Evolutionary conservation across 1,284 basidiomycete species (phyloP).

Genomic region (Gomphus bonarii): DNA sequence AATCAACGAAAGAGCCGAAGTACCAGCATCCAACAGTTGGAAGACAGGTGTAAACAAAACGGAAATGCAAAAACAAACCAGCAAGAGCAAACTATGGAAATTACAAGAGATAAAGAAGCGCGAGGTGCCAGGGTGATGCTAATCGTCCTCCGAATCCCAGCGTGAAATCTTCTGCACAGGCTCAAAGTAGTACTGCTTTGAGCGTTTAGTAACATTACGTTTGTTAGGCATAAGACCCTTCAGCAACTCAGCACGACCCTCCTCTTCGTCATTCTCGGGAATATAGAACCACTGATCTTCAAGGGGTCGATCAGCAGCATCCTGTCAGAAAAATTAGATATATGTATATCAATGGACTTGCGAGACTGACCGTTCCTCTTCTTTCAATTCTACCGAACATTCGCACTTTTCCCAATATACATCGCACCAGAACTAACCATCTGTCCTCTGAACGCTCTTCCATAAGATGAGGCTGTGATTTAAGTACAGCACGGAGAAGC

Average conservation of each 20-base stretch:
- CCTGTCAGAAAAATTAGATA: conserved; percentile 23
- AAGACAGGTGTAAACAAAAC: neutral
- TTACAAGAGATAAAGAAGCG: neutral
- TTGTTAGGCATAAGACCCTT: conserved; percentile 66
- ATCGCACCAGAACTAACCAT: conserved; percentile 38
- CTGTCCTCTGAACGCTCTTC: conserved; percentile 31
- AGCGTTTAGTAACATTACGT: conserved; percentile 64
- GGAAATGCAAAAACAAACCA: neutral
- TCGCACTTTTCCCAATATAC: conserved; percentile 44
- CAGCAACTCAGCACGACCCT: conserved; percentile 54
- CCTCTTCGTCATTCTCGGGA: conserved; percentile 57
- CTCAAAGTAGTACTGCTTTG: conserved; percentile 72
- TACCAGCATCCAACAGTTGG: neutral
- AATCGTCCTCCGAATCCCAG: conserved; percentile 53
- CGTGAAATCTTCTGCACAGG: conserved; percentile 52
- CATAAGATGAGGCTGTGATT: conserved; percentile 41
- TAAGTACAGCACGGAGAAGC: conserved; percentile 41
- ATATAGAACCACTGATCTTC: conserved; percentile 72
- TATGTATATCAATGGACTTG: conserved; percentile 1
- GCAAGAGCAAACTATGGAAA: neutral
- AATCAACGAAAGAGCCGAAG: neutral
- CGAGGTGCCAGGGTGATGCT: neutral
- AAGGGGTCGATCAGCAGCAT: conserved; percentile 37
- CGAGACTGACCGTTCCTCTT: conserved; percentile 38
- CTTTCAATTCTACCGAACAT: conserved; percentile 65